phyloP scores from a whole-genome alignment of 1,284 basidiomycete species.

The Spongispora temasekensis region DNA sequence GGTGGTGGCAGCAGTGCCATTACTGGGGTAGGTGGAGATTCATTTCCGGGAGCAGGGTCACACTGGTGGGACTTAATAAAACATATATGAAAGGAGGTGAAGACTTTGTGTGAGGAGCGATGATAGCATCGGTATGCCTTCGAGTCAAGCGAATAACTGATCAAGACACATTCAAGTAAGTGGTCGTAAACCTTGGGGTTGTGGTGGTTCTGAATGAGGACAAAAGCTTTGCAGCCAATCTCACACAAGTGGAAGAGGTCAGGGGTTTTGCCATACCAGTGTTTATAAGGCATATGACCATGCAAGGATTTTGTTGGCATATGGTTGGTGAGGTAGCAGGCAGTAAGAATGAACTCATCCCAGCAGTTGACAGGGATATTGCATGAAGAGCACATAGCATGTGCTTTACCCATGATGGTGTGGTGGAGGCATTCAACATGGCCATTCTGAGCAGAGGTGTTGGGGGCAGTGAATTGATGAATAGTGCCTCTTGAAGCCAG shows the following conservation, averaged over 20 bases:
- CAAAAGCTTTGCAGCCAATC: not conserved
- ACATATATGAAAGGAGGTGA: not conserved
- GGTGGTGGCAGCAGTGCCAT: too few relatives aligned
- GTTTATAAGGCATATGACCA: not conserved
- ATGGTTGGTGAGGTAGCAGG: not conserved
- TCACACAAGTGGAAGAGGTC: not conserved
- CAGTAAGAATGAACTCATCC: not conserved
- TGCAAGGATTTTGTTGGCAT: not conserved
- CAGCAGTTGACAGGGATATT: not conserved
- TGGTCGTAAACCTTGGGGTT: not conserved
- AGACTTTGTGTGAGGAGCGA: not conserved
- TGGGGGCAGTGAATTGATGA: not conserved
- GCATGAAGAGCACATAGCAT: not conserved
- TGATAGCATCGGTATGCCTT: conserved; percentile 1
- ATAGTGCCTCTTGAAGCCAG: not conserved
- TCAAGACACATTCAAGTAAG: not conserved
- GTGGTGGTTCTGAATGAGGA: not conserved
- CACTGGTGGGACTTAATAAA: conserved; percentile 3
- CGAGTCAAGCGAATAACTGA: not conserved
- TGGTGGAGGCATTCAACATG: not conserved
- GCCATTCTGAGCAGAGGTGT: not conserved
- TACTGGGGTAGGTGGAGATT: too few relatives aligned
- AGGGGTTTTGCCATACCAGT: not conserved
- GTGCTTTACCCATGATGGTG: not conserved
- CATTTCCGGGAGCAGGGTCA: too few relatives aligned